phyloP scores from a whole-genome alignment of 257 asterid genomes.

The Primulina tabacum region DNA sequence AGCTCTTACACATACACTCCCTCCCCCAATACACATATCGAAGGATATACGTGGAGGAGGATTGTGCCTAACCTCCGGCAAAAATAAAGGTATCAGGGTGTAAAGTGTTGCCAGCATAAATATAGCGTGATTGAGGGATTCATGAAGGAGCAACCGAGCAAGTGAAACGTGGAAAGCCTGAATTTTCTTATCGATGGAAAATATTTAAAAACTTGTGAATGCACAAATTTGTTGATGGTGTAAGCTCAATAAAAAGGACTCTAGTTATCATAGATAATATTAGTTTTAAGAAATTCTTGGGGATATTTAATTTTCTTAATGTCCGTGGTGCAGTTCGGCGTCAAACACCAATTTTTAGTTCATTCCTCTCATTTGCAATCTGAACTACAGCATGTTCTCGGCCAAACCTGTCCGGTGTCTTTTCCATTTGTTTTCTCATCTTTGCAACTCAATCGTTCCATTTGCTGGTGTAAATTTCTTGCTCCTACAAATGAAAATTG shows the following conservation, averaged over 20 bases:
- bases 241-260: not conserved
- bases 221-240: too few species aligned
- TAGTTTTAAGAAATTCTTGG: not conserved
- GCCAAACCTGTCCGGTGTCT: not conserved
- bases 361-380: not conserved
- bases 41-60: not conserved
- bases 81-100: not conserved
- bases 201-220: too few species aligned
- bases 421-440: not conserved
- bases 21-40: constrained; percentile 11
- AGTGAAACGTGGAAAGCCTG: not conserved
- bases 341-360: not conserved
- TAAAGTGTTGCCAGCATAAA: not conserved
- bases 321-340: not conserved
- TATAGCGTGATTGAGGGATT: not conserved
- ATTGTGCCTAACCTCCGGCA: not conserved
- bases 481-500: not conserved
- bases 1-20: not conserved
- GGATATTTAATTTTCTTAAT: not conserved
- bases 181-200: too few species aligned
- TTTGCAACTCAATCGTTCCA: not conserved
- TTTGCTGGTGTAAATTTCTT: not conserved
- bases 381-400: not conserved
- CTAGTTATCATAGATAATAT: not conserved
- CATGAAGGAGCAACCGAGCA: not conserved